Conservation (phyloP, 176 grass and related monocot species). For the Triticum aestivum region IWGSC_CS_RefSeq_v2.1 NC_057806.1:50742961-50743460, state of each 20-base stretch:
- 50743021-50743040: conserved; percentile 77
- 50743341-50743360: background rate
- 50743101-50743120: background rate
- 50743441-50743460: background rate
- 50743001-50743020: conserved; percentile 14
- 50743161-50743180: background rate
- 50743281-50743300: conserved; percentile 17
- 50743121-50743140: background rate
- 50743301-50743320: background rate
- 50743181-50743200: background rate
- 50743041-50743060: conserved; percentile 18
- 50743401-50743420: background rate
- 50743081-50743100: background rate
- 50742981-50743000: conserved; percentile 11
- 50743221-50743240: background rate
- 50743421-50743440: too few species aligned
- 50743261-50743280: background rate
- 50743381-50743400: background rate
- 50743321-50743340: background rate
- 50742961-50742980: conserved; percentile 35
- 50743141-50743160: background rate
- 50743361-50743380: background rate
- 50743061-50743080: conserved; percentile 34
- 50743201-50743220: background rate
- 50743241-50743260: background rate